Base-by-base conservation (phyloP, 2,329 filamentous ascomycete species). In the Huntiella moniliformis region DNA sequence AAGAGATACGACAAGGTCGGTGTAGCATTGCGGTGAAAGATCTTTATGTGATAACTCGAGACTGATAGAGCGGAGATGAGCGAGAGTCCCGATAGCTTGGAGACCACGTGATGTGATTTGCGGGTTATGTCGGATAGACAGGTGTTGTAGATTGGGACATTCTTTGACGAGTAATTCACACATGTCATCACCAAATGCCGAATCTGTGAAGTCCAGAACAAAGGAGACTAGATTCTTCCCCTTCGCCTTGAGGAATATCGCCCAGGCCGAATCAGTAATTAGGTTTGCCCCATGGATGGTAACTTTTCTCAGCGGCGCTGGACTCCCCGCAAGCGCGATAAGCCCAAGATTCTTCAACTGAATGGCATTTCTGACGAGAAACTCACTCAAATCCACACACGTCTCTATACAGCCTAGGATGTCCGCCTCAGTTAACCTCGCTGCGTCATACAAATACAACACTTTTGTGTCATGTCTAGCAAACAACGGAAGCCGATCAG, bases 331-430 rank as follows among this genome's bases (percentile, higher is more conserved):
- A 55, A 95, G 72, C 58, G 88, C 94, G 44, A 84, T 74, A 60
- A 95, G 71, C 37, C 86, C 81, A 35, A 69, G 68, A 55, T 95
- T 82, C 60, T 93, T 94, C 67, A 95, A 80, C 56, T 94, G 87
- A 42, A 91, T 82, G n/a, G 79, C 84, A 55, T 87, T 88, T 42
- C 81, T 77, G 8, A 93, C 64, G 52, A 85, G 81, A 47, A 95
- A 67, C 38, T 70, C 71, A 54, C 74, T 74, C 45, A 94, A 64
- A 4, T 67, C 68, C 0, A 82, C 76, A 48, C 82, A 77, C 2
- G 76, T 70, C 44, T 85, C 79, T 51, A 95, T 86, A 37, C 94
- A 83, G 52, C 78, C 73, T 41, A 82, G 71, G 52, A 81, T 86
- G 55, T 96, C 85, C 52, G 86, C 74, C 2, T 74, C 71, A 42